Percentiles rank a stretch among this genome's conserved stretches.
phyloP scores from a whole-genome alignment of 768 basidiomycete species.

The Tulasnella sp. region DNA sequence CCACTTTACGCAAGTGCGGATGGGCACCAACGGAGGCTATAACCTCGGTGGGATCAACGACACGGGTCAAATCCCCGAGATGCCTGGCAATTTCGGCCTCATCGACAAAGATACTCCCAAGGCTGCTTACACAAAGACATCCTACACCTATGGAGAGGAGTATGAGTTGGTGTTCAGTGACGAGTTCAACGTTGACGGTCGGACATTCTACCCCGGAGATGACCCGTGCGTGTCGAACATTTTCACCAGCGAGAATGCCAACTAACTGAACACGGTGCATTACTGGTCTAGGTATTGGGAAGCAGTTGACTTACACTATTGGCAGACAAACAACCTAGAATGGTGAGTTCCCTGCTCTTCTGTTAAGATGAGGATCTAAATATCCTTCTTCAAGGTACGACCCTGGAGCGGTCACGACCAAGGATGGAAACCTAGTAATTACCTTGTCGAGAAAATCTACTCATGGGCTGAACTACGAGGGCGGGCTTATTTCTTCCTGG shows the following conservation, averaged over 20 bases:
- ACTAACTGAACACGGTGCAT: background rate
- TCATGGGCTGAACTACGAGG: constrained; percentile 32
- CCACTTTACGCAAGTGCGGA: constrained; percentile 31
- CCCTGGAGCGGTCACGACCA: constrained; percentile 32
- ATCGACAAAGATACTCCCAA: constrained; percentile 33
- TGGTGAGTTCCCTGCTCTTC: background rate
- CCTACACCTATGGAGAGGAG: constrained; percentile 27
- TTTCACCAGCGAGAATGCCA: too few relatives aligned
- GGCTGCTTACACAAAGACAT: constrained; percentile 21
- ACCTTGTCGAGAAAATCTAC: constrained; percentile 29
- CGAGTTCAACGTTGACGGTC: constrained; percentile 43
- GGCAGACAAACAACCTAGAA: constrained; percentile 34
- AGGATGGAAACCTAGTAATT: constrained; percentile 31
- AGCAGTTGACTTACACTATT: constrained; percentile 46
- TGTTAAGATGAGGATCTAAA: background rate
- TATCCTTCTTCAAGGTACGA: constrained; percentile 30
- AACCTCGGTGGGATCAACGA: constrained; percentile 44
- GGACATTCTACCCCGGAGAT: constrained; percentile 39
- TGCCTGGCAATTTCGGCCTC: constrained; percentile 34
- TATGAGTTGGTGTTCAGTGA: constrained; percentile 39
- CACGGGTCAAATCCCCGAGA: constrained; percentile 41
- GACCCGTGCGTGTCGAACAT: constrained; percentile 36
- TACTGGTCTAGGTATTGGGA: constrained; percentile 40
- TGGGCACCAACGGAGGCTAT: constrained; percentile 38
- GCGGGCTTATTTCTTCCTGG: constrained; percentile 34